Evolutionary conservation across 164 flowering plant genomes (phyloP).

Genomic region (Vitis labrusca): DNA sequence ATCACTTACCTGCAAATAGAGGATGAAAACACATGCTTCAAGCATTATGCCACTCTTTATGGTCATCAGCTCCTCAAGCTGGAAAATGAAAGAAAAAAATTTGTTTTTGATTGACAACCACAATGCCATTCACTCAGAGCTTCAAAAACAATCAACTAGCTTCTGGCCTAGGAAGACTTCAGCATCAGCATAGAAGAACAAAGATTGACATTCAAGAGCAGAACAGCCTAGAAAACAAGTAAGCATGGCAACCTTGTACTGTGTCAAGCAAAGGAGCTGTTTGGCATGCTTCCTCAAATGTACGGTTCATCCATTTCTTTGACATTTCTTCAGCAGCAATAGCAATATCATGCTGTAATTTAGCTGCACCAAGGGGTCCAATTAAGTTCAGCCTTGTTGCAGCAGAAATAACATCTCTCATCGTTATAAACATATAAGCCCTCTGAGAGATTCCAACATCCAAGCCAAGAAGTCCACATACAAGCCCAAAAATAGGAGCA

Average conservation of each 20-base stretch:
- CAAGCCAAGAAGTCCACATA: slow-evolving; percentile 76
- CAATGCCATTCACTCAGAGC: no score
- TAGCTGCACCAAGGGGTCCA: slow-evolving; percentile 86
- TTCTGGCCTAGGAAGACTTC: no score
- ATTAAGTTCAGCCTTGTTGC: slow-evolving; percentile 91
- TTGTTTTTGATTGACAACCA: no score
- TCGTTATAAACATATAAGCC: slow-evolving; percentile 82
- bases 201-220: slow-evolving; percentile 51
- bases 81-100: no score
- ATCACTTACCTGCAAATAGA: no score
- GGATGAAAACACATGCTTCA: no score
- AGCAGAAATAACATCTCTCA: slow-evolving; percentile 90
- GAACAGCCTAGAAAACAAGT: slow-evolving; percentile 83
- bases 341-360: slow-evolving; percentile 82
- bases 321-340: slow-evolving; percentile 60
- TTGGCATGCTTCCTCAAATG: slow-evolving; percentile 81
- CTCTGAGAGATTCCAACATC: slow-evolving; percentile 61
- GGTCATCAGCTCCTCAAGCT: no score
- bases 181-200: no score
- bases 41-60: no score
- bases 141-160: no score
- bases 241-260: slow-evolving; percentile 86
- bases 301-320: slow-evolving; percentile 70
- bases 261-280: slow-evolving; percentile 79
- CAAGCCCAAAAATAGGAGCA: slow-evolving; percentile 89